Evolutionary conservation across 2,329 filamentous ascomycete genomes (phyloP).

Genomic region (Exophiala sideris): DNA sequence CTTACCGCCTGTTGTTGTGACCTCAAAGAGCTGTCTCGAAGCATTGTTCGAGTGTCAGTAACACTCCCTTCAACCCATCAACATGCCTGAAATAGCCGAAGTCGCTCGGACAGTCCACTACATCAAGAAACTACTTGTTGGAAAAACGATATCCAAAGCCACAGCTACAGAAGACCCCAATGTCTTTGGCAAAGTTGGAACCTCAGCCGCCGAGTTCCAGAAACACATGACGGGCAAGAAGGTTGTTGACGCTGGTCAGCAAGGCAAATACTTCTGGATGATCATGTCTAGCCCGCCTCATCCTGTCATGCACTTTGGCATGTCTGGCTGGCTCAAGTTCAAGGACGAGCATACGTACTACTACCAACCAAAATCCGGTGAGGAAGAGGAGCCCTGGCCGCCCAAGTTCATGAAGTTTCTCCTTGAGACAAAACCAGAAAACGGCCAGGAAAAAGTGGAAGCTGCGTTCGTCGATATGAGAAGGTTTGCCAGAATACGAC

Average conservation of each 20-base stretch:
- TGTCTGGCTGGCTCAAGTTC: constrained; percentile 83
- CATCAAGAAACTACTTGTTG: constrained; percentile 76
- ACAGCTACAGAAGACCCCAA: constrained; percentile 74
- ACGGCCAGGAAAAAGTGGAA: constrained; percentile 54
- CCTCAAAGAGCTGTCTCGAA: too few species aligned
- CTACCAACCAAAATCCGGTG: constrained; percentile 62
- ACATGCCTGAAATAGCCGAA: constrained; percentile 53
- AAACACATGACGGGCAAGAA: constrained; percentile 71
- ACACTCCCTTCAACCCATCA: constrained; percentile 3
- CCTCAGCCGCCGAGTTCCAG: constrained; percentile 70
- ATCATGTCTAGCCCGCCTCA: constrained; percentile 76
- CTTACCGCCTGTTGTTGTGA: too few species aligned
- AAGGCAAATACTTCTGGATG: constrained; percentile 97
- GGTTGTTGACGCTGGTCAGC: constrained; percentile 68
- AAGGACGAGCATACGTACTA: constrained; percentile 73
- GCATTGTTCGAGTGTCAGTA: not conserved
- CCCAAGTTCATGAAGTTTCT: constrained; percentile 88
- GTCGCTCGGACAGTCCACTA: constrained; percentile 85
- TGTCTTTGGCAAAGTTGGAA: constrained; percentile 88
- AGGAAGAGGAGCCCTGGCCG: constrained; percentile 68
- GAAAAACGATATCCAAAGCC: constrained; percentile 70
- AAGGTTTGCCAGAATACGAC: constrained; percentile 71
- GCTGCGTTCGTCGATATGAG: constrained; percentile 81
- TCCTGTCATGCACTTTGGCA: constrained; percentile 81
- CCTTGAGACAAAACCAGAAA: constrained; percentile 60